phyloP scores from a whole-genome alignment of 805 yeast genomes.

The Saturnispora serradocipensis region DNA sequence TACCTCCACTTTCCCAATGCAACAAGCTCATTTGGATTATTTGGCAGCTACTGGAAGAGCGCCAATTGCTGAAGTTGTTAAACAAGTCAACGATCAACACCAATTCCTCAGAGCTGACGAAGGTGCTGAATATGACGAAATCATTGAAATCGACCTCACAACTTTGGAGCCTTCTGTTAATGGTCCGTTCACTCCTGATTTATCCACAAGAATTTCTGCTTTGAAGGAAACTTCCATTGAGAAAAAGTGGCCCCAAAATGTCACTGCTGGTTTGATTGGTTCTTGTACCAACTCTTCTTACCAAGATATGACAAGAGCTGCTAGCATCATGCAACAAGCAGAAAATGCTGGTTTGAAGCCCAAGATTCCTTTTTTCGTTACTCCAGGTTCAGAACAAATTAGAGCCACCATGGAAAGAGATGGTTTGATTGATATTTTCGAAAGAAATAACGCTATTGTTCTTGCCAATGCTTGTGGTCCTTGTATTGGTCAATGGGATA shows the following conservation, averaged over 20 bases:
- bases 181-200: constrained; percentile 98
- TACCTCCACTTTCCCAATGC: constrained; percentile 95
- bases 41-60: constrained; percentile 80
- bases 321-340: constrained; percentile 86
- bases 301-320: constrained; percentile 97
- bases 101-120: constrained; percentile 76
- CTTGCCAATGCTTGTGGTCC: constrained; percentile 99
- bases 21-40: constrained; percentile 80
- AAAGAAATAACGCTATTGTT: constrained; percentile 87
- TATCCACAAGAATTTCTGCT: constrained; percentile 89
- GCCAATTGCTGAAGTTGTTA: constrained; percentile 75
- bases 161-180: constrained; percentile 91
- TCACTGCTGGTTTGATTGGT: constrained; percentile 93
- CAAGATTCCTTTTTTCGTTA: constrained; percentile 84
- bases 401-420: constrained; percentile 98
- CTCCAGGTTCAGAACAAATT: constrained; percentile 98
- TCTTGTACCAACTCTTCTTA: constrained; percentile 98
- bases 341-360: constrained; percentile 85
- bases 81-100: constrained; percentile 50
- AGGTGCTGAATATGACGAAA: constrained; percentile 90
- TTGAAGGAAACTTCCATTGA: constrained; percentile 74
- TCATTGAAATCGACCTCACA: constrained; percentile 81
- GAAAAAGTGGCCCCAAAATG: constrained; percentile 88
- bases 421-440: constrained; percentile 81
- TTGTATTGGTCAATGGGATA: constrained; percentile 99